Percentiles rank a stretch among this genome's conserved stretches.
Conservation (phyloP, 2,329 filamentous ascomycete species). For the Fusarium beomiforme region DNA sequence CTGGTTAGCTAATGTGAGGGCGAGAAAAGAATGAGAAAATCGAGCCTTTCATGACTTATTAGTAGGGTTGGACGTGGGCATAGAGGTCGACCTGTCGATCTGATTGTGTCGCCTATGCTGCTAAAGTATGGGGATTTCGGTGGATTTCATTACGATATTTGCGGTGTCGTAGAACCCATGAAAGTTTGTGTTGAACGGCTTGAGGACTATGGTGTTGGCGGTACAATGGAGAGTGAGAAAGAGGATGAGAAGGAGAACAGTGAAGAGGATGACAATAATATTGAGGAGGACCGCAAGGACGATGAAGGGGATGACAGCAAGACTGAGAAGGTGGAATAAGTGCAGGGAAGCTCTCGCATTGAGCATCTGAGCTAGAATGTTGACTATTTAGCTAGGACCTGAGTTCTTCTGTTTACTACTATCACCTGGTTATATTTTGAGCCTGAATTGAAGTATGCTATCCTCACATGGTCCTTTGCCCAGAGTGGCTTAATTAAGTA, state of each 20-base stretch:
- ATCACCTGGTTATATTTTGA: neutral
- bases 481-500: neutral
- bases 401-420: neutral
- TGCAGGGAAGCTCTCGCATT: neutral
- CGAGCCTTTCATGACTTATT: too few relatives aligned
- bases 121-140: accelerated
- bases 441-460: too few relatives aligned
- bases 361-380: neutral
- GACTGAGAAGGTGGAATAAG: neutral
- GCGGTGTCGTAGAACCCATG: accelerated
- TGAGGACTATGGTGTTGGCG: accelerated
- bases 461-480: neutral
- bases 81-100: neutral
- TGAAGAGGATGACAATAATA: too few relatives aligned
- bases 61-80: too few relatives aligned
- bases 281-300: neutral
- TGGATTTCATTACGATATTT: neutral
- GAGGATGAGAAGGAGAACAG: neutral
- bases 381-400: too few relatives aligned
- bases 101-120: neutral
- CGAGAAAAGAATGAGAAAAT: too few relatives aligned
- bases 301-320: neutral
- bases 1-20: too few relatives aligned
- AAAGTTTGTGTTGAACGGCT: neutral
- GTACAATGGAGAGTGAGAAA: neutral